Evolutionary conservation across 441 rosid species (phyloP), one percentile per base, ranked within the genome.

Genomic region (Aquilaria agallochum): DNA sequence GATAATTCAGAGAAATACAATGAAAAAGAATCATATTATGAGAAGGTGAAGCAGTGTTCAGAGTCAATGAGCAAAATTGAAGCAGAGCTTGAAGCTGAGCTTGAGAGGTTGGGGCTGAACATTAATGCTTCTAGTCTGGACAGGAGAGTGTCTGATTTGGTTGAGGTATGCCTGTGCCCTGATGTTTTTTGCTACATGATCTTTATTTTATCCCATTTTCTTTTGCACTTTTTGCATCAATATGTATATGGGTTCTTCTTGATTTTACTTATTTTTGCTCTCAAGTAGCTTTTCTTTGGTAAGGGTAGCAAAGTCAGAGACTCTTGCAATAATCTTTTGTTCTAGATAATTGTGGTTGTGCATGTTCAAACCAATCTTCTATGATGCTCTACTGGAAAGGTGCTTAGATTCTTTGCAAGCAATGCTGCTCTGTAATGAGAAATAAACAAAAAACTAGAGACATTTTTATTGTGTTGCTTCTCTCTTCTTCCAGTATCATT

Each of bases 21-120:
- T 47, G 65, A 49, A 20, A 59, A 59, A 58, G 74, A 67, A 69
- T 65, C 70, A 49, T 11, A 53, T 66, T 64, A 55, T 61, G 72
- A 62, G 34, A 72, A 70, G 61, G 76, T 69, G 40, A 87, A 66
- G 31, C 78, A 77, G 63, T 65, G 56, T 64, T 63, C 72, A 42
- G 85, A 79, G 57, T 76, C 83, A 66, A 79, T 82, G 78, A 80
- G 96, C 65, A 82, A 81, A 68, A 89, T 92, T 62, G 98, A 90
- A 82, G 96, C 96, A n/a, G 98, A 90, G 75, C 94, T 92, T 73
- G 96, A 88, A 85, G 96, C 95, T 68, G 98, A 90, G 80, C 92
- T 90, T 34, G 87, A 84, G 79, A 86, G 83, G 75, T 74, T 88
- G 85, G 95, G 83, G 9, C 76, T 85, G 57, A 76, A 77, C 68